phyloP scores from a whole-genome alignment of 2,329 filamentous ascomycete species.

The Aspergillus sp. region DNA sequence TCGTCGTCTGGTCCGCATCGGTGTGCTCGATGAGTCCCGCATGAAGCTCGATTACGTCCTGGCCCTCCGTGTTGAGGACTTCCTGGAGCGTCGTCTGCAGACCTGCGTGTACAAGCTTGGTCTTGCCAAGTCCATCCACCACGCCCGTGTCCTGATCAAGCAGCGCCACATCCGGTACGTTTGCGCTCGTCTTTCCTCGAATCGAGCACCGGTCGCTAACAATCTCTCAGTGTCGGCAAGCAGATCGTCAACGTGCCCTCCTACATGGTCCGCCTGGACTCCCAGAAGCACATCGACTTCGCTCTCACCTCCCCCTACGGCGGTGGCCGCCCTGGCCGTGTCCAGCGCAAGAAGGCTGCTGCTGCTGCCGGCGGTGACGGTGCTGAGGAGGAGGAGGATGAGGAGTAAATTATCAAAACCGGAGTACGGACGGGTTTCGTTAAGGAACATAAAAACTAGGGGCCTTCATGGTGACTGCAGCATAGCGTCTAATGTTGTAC shows the following conservation, averaged over 20 bases:
- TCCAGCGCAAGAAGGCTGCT: slow-evolving; percentile 99
- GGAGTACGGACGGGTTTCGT: slow-evolving; percentile 40
- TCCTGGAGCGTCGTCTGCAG: slow-evolving; percentile 99
- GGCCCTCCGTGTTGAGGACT: slow-evolving; percentile 98
- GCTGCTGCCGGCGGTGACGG: slow-evolving; percentile 71
- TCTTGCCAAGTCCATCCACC: slow-evolving; percentile 99
- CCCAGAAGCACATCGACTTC: slow-evolving; percentile 99
- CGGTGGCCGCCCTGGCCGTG: slow-evolving; percentile 94
- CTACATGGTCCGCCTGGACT: slow-evolving; percentile 99
- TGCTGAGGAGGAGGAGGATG: slow-evolving; percentile 74
- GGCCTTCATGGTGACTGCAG: slow-evolving; percentile 38
- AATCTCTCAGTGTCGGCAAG: slow-evolving; percentile 77
- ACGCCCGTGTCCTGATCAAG: slow-evolving; percentile 99
- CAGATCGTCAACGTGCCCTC: slow-evolving; percentile 99
- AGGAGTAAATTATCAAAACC: slow-evolving; percentile 51
- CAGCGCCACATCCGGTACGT: slow-evolving; percentile 91
- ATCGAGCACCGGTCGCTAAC: slow-evolving; percentile 3
- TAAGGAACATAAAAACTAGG: slow-evolving; percentile 32
- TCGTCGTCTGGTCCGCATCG: slow-evolving; percentile 98
- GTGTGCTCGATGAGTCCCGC: slow-evolving; percentile 99
- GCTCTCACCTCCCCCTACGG: slow-evolving; percentile 95
- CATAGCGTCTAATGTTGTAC: slow-evolving; percentile 41
- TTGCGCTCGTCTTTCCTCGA: background rate
- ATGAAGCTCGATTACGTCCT: slow-evolving; percentile 99
- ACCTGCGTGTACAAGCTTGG: slow-evolving; percentile 99